Evolutionary conservation across 306 rosid genomes (phyloP), one percentile per base, ranked within the genome.

Genomic region (Glycine latifolia): DNA sequence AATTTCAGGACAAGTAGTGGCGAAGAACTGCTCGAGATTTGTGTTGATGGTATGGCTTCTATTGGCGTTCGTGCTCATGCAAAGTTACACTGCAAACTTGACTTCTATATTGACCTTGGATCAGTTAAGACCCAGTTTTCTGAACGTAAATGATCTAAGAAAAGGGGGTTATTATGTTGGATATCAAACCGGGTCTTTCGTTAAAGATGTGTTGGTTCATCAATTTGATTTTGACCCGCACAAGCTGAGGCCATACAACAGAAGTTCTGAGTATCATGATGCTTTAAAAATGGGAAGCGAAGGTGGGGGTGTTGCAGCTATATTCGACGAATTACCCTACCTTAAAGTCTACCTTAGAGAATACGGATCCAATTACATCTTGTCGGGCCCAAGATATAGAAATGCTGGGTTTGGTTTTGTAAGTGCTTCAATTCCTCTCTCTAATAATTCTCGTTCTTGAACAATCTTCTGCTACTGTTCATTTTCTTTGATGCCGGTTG

Each of bases 1-100:
- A 16, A 9, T 76, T 70, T 63, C 58, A 85, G 88, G 78, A 52
- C 17, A 78, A 26, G 69, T 74, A 11, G 88, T 85, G 0, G 86
- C 39, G 0, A 85, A 72, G 69, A 85, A 60, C 41, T 85, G 88
- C 78, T 85, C 88, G 12, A 85, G 81, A 72, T 78, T 85, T 78
- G 86, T 81, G 37, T 73, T 85, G 60, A 81, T 85, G 83, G 81
- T 85, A 11, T 85, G 88, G 86, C 74, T 85, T 59, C 10, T 85
- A 8, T 81, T 85, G 56, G 83, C 86, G 9, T 81, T 85, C 47
- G 81, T 85, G 2, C 81, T 81, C 2, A 77, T 81, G 85, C 88
- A 85, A 59, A 85, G 88, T 73, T 85, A 85, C 78, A 85, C 83
- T 0, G 83, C 88, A 12, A 85, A 47, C 70, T 72, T 85, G 81